Evolutionary conservation across 2,329 filamentous ascomycete genomes (phyloP).

Genomic region (Aspergillus quadrilineatus): DNA sequence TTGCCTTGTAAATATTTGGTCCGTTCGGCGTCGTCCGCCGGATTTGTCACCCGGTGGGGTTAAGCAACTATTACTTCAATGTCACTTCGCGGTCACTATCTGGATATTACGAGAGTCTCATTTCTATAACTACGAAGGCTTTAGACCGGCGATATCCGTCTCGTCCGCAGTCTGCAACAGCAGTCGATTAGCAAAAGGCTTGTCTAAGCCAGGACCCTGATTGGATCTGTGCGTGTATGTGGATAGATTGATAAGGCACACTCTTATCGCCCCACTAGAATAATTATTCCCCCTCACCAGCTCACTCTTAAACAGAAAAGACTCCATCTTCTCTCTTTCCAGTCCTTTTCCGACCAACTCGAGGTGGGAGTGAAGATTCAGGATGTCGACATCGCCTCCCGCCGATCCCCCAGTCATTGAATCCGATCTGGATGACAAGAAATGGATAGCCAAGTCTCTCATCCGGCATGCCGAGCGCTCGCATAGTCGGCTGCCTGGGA

Average conservation of each 20-base stretch:
- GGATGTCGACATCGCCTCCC: background rate
- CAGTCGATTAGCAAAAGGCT: background rate
- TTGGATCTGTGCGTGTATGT: background rate
- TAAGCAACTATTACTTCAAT: background rate
- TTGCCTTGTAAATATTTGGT: background rate
- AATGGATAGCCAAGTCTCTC: constrained; percentile 33
- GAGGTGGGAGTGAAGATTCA: too few species aligned
- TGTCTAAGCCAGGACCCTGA: background rate
- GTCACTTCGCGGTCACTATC: background rate
- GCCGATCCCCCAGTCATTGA: background rate
- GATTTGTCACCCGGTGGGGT: background rate
- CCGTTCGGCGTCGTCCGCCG: background rate
- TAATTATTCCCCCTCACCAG: background rate
- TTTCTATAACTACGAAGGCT: too few species aligned
- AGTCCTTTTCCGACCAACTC: background rate
- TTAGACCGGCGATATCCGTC: too few species aligned
- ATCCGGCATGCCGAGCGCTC: constrained; percentile 44
- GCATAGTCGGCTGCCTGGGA: constrained; percentile 54
- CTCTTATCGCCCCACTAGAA: constrained; percentile 2
- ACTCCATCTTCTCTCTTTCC: background rate
- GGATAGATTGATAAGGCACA: background rate
- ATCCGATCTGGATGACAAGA: constrained; percentile 17
- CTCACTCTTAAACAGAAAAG: background rate
- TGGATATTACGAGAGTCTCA: too few species aligned
- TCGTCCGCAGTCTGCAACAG: background rate